Evolutionary conservation across 345 rosid species (phyloP), one percentile per base, ranked within the genome.

Genomic region (Eutrema heterophyllum): DNA sequence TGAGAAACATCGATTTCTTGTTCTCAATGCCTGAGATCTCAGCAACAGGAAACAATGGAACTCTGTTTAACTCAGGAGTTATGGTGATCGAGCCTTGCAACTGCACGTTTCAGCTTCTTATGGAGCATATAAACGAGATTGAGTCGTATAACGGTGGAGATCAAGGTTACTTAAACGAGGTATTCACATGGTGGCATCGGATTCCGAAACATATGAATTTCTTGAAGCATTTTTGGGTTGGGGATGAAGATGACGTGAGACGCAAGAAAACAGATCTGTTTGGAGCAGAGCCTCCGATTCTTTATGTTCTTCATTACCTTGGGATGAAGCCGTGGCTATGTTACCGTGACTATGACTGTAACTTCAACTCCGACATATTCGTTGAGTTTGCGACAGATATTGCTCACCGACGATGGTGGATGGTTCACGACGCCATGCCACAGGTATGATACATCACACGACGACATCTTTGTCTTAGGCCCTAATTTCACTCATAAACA

Each of bases 171-270:
- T 24, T 94, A 27, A 94, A 94, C 35, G 97, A 94, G 78, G 84
- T 91, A 16, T 94, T 88, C 81, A 94, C 97, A n/a, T 90, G 98
- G 98, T 92, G 98, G 98, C 98, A 90, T 78, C 81, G 98, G 51
- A 90, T 88, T 69, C 98, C 97, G 10, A 85, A 76, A 46, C 93
- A 86, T 52, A 88, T 93, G 90, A 93, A 93, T 80, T 93, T 88
- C 78, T 73, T 93, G 83, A 93, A 93, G 50, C 91, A 93, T 73
- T 93, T 86, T 73, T 90, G 98, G 98, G 74, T 77, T 67, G 98
- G 98, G 1, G 97, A 93, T 45, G 84, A 82, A 59, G 93, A 90
- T 58, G 89, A 81, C 66, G 87, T 80, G 71, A 89, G 77, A 72
- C 85, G 77, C 62, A 90, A 68, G 87, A 95, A 95, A 78, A 87